Evolutionary conservation across 2,329 filamentous ascomycete genomes (phyloP), one percentile per base, ranked within the genome.

Genomic region (Pseudogymnoascus sp.): DNA sequence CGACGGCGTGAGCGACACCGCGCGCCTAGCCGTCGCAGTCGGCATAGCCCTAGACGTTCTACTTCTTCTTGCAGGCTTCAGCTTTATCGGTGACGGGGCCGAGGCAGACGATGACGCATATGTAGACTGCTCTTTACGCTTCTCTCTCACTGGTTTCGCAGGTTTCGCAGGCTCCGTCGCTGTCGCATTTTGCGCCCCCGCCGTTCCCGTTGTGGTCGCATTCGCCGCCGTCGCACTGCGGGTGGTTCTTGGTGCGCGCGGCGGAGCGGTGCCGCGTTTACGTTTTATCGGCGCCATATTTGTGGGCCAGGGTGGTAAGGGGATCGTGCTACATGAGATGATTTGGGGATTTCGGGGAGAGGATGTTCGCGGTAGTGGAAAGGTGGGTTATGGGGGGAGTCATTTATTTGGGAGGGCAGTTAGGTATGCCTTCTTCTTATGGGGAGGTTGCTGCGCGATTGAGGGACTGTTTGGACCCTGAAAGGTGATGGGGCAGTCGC

Each of bases 81-180:
- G 10, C 29, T 34, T 16, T 34, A 57, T 34, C 29, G 51, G 51
- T 57, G 51, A 57, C 29, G 51, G 51, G 3, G 51, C n/a, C 10
- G 51, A 34, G 11, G 51, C 51, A 14, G 51, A 57, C 29, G 51
- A 57, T 7, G 51, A 57, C 18, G 29, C 51, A 57, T 57, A 57
- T 1, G 51, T 14, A 23, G 8, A 5, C 51, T 34, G 29, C 29
- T 34, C 29, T 21, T 34, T 34, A 5, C 29, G 29, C 29, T 57
- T 57, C 51, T 39, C 31, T 12, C 31, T 39, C 37, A 16, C 37
- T 16, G 26, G 11, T 34, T 34, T 57, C 51, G 34, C 29, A 29
- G 51, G 10, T 57, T 57, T 57, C 29, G 5, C 29, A 21, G 51
- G 51, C 11, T 57, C 12, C 66, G 67, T 51, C 51, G 62, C n/a